Evolutionary conservation across 23 red algal species (phyloP).

Genomic region (Pyropia haitanensis): DNA sequence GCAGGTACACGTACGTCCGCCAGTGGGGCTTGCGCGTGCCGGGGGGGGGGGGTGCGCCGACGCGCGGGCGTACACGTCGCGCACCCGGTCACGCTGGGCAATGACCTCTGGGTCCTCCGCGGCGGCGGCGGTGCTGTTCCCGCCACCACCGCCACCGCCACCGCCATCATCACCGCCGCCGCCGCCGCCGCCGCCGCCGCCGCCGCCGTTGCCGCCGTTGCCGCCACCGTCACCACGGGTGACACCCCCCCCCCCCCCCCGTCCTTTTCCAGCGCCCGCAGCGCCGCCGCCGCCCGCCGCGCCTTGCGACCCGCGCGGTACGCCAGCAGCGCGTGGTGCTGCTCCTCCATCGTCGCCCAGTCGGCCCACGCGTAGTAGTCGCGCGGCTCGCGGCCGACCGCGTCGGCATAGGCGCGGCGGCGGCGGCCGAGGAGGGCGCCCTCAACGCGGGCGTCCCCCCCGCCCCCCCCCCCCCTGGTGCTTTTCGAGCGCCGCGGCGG

Average conservation of each 20-base stretch:
- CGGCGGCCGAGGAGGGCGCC: constrained; percentile 28
- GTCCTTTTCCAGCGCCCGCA: background rate
- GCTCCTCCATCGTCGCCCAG: constrained; percentile 46
- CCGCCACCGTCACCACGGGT: too few relatives aligned
- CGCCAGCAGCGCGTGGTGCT: constrained; percentile 1
- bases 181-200: too few relatives aligned
- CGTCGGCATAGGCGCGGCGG: constrained; percentile 18
- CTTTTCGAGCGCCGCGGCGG: constrained; percentile 63
- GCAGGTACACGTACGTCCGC: constrained; percentile 75
- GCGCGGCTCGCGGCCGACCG: constrained; percentile 12
- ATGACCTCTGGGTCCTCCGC: too few relatives aligned
- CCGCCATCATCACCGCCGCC: too few relatives aligned
- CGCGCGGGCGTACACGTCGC: constrained; percentile 39
- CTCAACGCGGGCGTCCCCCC: constrained; percentile 12
- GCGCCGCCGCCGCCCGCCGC: background rate
- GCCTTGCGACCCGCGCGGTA: background rate
- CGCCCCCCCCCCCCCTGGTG: constrained; percentile 43
- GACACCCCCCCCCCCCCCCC: background rate
- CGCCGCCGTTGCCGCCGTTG: too few relatives aligned
- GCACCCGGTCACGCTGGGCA: constrained; percentile 21
- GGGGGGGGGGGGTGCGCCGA: constrained; percentile 22
- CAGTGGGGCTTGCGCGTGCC: constrained; percentile 32
- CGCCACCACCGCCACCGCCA: too few relatives aligned
- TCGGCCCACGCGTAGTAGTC: constrained; percentile 85
- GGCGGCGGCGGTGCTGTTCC: background rate